Evolutionary conservation across 2,329 filamentous ascomycete species (phyloP).

Genomic region (Coniochaeta sp.): DNA sequence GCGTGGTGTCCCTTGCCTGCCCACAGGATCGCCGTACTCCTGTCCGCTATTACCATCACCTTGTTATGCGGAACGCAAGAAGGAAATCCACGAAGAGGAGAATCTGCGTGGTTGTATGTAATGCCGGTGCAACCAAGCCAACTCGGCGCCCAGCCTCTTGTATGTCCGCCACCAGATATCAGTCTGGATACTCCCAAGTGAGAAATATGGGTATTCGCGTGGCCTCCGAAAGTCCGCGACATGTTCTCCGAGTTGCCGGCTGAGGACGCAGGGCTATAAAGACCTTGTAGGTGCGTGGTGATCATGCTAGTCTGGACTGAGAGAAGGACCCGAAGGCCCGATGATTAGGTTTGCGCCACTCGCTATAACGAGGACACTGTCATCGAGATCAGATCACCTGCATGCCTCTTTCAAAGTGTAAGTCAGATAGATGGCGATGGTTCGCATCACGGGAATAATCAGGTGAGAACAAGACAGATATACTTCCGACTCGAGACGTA

Average conservation of each 20-base stretch:
- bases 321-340: background rate
- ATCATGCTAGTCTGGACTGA: background rate
- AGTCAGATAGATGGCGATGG: background rate
- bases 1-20: background rate
- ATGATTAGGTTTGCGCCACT: background rate
- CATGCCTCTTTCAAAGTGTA: background rate
- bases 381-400: no score
- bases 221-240: background rate
- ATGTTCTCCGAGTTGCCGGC: background rate
- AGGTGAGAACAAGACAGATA: no score
- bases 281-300: background rate
- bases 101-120: background rate
- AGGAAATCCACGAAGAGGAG: background rate
- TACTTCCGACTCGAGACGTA: no score
- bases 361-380: background rate
- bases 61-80: background rate
- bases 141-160: background rate
- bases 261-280: background rate
- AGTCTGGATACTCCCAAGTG: background rate
- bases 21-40: background rate
- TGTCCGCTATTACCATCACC: background rate
- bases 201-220: background rate
- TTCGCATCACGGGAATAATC: no score
- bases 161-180: background rate
- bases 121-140: background rate